Conservation (phyloP, 2,329 filamentous ascomycete genomes). For the Cladosporium sp. region DNA sequence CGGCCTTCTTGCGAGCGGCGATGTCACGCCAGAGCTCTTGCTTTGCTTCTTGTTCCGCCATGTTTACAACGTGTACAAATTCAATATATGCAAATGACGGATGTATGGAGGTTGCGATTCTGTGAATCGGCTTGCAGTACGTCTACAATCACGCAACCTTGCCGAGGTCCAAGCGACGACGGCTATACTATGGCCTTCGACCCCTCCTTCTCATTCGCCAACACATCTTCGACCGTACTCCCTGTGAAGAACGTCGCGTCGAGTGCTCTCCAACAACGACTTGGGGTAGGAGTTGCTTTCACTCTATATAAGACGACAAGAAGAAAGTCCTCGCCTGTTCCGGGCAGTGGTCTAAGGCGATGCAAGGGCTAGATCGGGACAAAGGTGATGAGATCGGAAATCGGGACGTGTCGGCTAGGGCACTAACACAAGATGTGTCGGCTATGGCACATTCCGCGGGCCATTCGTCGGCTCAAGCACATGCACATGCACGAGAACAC, state of each 20-base stretch:
- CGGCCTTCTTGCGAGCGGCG: slow-evolving; percentile 44
- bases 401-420: background rate
- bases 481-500: background rate
- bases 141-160: background rate
- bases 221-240: background rate
- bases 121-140: background rate
- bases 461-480: background rate
- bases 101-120: background rate
- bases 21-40: slow-evolving; percentile 41
- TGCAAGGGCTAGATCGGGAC: background rate
- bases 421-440: background rate
- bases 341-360: background rate
- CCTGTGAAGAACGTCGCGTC: background rate
- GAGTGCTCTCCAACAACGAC: background rate
- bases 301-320: background rate
- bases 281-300: background rate
- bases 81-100: background rate
- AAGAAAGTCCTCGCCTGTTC: background rate
- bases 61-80: background rate
- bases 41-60: slow-evolving; percentile 13
- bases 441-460: background rate
- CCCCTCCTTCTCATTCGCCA: background rate
- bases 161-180: slow-evolving; percentile 1
- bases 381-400: background rate
- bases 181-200: background rate